Conservation (phyloP, 495 filamentous ascomycete genomes). For the Penicillium argentinense region DNA sequence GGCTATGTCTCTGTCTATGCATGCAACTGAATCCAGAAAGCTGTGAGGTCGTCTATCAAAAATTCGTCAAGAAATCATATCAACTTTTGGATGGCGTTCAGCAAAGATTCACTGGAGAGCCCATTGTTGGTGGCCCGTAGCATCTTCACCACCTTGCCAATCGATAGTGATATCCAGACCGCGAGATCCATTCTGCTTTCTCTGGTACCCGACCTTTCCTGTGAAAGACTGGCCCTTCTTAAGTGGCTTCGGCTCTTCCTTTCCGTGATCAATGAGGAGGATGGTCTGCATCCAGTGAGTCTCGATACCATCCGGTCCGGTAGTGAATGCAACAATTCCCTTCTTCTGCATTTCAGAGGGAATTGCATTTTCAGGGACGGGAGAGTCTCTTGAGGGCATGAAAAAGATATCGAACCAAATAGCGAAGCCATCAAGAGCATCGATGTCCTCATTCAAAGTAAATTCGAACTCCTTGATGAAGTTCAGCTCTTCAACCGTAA, state of each 20-base stretch:
- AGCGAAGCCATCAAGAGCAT: conserved; percentile 58
- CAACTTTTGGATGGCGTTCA: conserved; percentile 6
- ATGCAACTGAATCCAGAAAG: conserved; percentile 5
- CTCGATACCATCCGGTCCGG: conserved; percentile 49
- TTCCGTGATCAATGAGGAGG: conserved; percentile 46
- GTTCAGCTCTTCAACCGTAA: conserved; percentile 54
- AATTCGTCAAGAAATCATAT: no score
- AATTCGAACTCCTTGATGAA: conserved; percentile 57
- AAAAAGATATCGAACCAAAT: conserved; percentile 70
- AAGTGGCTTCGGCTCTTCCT: conserved; percentile 30
- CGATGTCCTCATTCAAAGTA: conserved; percentile 53
- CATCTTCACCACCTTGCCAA: conserved; percentile 39
- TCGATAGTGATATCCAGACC: conserved; percentile 48
- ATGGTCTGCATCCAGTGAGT: conserved; percentile 57
- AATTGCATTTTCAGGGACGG: conserved; percentile 42
- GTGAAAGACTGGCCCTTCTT: conserved; percentile 51
- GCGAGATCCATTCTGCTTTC: conserved; percentile 45
- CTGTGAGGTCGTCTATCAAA: no score
- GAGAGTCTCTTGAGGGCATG: conserved; percentile 46
- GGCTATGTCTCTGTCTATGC: conserved; percentile 8
- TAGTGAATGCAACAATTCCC: conserved; percentile 52
- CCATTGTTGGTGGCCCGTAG: conserved; percentile 41
- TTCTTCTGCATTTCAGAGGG: conserved; percentile 47
- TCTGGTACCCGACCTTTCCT: conserved; percentile 51
- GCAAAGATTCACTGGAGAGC: conserved; percentile 28